Base-by-base conservation (phyloP, 306 rosid genomes). In the Quercus suber region DNA sequence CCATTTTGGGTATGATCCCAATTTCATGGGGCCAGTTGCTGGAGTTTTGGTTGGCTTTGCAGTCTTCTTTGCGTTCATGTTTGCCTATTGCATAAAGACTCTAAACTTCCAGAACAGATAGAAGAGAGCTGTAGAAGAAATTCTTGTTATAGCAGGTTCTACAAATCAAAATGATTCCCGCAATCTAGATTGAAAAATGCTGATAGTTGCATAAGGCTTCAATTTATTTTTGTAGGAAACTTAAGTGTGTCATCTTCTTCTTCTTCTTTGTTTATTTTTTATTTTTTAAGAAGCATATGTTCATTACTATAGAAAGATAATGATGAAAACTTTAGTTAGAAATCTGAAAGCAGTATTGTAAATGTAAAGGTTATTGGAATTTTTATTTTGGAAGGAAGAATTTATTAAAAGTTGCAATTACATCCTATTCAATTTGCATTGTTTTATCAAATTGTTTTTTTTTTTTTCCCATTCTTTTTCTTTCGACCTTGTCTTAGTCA, bases 1-100 rank as follows among this genome's bases (percentile, higher is more conserved):
- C 76, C 88, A 89, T 57, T 95, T 61, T 11, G 98, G 98, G 3
- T 95, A 76, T 49, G 76, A 90, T 60, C 25, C 99, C 1, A 80
- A 88, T 70, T 95, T 95, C 87, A 91, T 93, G 87, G 99, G 97
- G 37, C 96, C 96, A 73, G 90, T 95, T 84, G 93, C 97, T 49
- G 99, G 15, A 82, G 98, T 95, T 83, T 86, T 95, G 85, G 89
- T 95, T 6, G 85, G 82, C 20, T 95, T 95, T 86, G 12, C 93
- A 19, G 76, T 74, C 79, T 95, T 95, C 92, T 95, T 95, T 52
- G 99, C 98, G 71, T 90, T 91, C 83, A 75, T 90, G 80, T 95
- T 86, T 81, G 87, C 94, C 76, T 84, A 80, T 80, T 88, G 97
- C 91, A 90, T 95, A 59, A 95, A 73, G 89, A 79, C 84, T 19